phyloP scores from a whole-genome alignment of 306 rosid species.

The Cucurbita pepo region DNA sequence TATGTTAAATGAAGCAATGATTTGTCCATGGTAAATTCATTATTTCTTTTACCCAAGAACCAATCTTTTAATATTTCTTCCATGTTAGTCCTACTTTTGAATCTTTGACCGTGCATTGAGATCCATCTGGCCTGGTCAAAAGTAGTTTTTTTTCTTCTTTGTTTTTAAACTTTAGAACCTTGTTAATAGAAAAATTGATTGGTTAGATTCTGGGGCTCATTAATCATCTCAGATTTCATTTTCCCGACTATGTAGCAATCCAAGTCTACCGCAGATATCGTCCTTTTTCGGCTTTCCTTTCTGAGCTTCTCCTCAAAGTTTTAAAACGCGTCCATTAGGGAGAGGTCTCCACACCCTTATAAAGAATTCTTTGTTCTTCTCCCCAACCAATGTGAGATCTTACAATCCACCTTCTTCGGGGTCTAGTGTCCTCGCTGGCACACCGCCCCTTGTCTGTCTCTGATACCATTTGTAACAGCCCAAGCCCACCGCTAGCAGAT shows the following conservation, averaged over 20 bases:
- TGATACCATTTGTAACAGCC: no score
- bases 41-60: not conserved
- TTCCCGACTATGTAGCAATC: not conserved
- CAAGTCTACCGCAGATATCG: no score
- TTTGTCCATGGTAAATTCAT: not conserved
- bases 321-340: no score
- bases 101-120: not conserved
- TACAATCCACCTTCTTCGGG: no score
- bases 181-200: not conserved
- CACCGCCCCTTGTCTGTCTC: no score
- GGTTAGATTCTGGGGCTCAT: not conserved
- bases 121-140: not conserved
- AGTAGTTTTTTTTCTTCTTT: not conserved
- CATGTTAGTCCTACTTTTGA: not conserved
- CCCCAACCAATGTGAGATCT: no score
- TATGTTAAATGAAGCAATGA: not conserved
- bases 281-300: no score
- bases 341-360: no score
- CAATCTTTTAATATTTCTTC: not conserved
- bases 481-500: no score
- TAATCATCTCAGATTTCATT: not conserved
- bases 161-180: not conserved
- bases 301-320: no score
- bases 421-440: no score
- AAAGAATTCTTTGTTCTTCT: no score